Evolutionary conservation across 2,329 filamentous ascomycete genomes (phyloP).

Genomic region (Corinectria fuckeliana): DNA sequence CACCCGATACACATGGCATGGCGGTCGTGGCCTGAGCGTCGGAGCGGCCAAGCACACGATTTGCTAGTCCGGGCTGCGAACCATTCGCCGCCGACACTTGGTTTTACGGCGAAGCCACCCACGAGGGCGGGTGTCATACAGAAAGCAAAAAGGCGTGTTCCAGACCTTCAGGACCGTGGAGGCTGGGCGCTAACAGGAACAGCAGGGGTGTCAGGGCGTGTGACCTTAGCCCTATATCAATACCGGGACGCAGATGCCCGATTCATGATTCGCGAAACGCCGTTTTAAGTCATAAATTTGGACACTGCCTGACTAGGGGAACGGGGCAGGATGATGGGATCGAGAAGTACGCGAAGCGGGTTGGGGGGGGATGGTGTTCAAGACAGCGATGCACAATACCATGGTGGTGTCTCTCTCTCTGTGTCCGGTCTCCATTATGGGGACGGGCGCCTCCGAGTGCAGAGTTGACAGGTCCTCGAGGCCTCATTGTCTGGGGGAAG

Average conservation of each 20-base stretch:
- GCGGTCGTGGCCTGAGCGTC: background rate
- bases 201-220: too few species aligned
- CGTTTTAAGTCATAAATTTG: background rate
- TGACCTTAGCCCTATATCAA: background rate
- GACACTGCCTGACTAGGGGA: background rate
- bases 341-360: background rate
- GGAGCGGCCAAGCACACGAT: background rate
- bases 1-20: slow-evolving; percentile 13
- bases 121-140: slow-evolving; percentile 4
- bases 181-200: slow-evolving; percentile 1
- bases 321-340: background rate
- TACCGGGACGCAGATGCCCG: background rate
- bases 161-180: slow-evolving; percentile 10
- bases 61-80: background rate
- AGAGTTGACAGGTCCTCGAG: background rate
- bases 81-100: slow-evolving; percentile 2
- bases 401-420: background rate
- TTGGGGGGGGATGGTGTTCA: background rate
- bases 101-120: slow-evolving; percentile 15
- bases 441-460: background rate
- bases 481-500: too few species aligned
- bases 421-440: too few species aligned
- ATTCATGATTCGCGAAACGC: background rate
- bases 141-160: slow-evolving; percentile 14
- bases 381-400: background rate